Evolutionary conservation across 345 rosid species (phyloP).

Genomic region (Laguncularia racemosa): DNA sequence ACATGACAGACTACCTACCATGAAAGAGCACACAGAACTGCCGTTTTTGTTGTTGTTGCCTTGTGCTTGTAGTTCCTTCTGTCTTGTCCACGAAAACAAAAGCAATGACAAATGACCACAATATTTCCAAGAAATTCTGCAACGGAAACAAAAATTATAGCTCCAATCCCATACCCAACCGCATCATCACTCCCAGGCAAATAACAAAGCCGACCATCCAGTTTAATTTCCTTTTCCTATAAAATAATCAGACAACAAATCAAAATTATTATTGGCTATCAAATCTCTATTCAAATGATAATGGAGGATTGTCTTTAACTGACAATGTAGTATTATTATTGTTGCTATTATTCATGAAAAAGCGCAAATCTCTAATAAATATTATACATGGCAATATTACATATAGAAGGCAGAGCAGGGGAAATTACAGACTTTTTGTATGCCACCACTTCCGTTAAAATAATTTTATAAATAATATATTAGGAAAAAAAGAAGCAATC

Average conservation of each 20-base stretch:
- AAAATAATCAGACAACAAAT: slow-evolving; percentile 1
- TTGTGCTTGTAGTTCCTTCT: neutral
- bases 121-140: slow-evolving; percentile 58
- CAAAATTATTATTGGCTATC: too few species aligned
- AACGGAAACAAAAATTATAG: slow-evolving; percentile 34
- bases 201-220: slow-evolving; percentile 56
- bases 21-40: slow-evolving; percentile 38
- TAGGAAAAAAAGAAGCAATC: too few species aligned
- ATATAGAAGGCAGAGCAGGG: too few species aligned
- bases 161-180: slow-evolving; percentile 42
- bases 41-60: slow-evolving; percentile 13
- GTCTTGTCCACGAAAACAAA: slow-evolving; percentile 16
- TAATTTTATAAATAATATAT: too few species aligned
- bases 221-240: slow-evolving; percentile 50
- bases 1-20: slow-evolving; percentile 41
- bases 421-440: too few species aligned
- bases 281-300: too few species aligned
- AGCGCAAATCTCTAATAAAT: too few species aligned
- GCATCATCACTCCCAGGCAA: slow-evolving; percentile 41
- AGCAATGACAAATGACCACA: slow-evolving; percentile 21
- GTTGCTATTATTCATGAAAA: too few species aligned
- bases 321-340: too few species aligned
- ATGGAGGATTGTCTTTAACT: too few species aligned
- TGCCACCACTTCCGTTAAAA: too few species aligned
- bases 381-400: too few species aligned